Evolutionary conservation across 2,329 filamentous ascomycete genomes (phyloP).

Genomic region (Talaromyces sp.): DNA sequence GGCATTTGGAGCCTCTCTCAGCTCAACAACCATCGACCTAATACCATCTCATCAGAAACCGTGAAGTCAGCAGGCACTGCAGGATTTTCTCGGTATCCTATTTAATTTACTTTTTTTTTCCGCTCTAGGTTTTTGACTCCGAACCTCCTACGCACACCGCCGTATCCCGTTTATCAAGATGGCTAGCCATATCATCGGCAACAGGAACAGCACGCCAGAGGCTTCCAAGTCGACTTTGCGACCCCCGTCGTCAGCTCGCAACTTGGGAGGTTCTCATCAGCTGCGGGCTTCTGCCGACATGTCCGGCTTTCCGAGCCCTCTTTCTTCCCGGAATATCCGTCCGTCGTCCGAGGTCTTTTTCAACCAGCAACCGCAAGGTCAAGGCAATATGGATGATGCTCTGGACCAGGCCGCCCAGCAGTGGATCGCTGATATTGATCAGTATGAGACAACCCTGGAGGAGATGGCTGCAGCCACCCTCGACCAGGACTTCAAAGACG

Average conservation of each 20-base stretch:
- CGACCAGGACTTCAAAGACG: slow-evolving; percentile 99
- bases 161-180: slow-evolving; percentile 29
- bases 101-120: slow-evolving; percentile 23
- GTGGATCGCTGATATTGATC: slow-evolving; percentile 98
- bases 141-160: neutral
- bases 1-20: neutral
- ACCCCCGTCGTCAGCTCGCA: slow-evolving; percentile 77
- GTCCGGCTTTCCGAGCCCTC: slow-evolving; percentile 71
- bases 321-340: slow-evolving; percentile 73
- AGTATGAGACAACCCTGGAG: slow-evolving; percentile 97
- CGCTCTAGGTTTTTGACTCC: neutral
- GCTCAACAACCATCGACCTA: neutral
- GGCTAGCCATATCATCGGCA: slow-evolving; percentile 66
- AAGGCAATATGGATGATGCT: slow-evolving; percentile 71
- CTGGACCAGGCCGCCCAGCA: slow-evolving; percentile 94
- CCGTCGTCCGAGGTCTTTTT: slow-evolving; percentile 92
- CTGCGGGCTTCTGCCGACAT: slow-evolving; percentile 95
- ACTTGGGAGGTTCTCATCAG: slow-evolving; percentile 73
- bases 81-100: slow-evolving; percentile 52
- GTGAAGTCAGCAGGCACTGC: slow-evolving; percentile 70
- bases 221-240: slow-evolving; percentile 75
- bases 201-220: slow-evolving; percentile 97
- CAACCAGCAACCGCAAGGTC: slow-evolving; percentile 67
- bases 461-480: slow-evolving; percentile 99
- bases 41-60: neutral